A percentile compares a stretch with the other conserved stretches of the same genome.
Evolutionary conservation across 768 basidiomycete genomes (phyloP).

Genomic region (Lentinula raphanica): DNA sequence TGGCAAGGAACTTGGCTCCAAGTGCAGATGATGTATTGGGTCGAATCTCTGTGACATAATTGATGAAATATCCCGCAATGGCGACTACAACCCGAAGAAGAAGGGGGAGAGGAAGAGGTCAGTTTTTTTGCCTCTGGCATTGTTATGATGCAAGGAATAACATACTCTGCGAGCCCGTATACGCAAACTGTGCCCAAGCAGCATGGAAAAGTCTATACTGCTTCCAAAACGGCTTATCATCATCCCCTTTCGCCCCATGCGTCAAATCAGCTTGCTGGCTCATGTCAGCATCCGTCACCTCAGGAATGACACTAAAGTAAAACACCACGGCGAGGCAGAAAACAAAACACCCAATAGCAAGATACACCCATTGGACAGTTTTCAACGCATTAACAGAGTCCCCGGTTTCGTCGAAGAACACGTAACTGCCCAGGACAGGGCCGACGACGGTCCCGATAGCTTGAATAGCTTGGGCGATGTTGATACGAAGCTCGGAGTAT

Average conservation of each 20-base stretch:
- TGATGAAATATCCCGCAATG: slow-evolving; percentile 29
- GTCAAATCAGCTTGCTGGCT: slow-evolving; percentile 28
- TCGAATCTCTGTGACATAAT: slow-evolving; percentile 27
- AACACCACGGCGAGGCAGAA: slow-evolving; percentile 27
- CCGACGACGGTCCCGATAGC: slow-evolving; percentile 28
- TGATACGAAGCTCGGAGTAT: slow-evolving; percentile 28
- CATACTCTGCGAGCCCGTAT: slow-evolving; percentile 23
- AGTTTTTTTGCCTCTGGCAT: neutral
- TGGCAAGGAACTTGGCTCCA: slow-evolving; percentile 27
- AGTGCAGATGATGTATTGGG: slow-evolving; percentile 17
- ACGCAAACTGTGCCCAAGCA: slow-evolving; percentile 28
- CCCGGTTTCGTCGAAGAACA: slow-evolving; percentile 28
- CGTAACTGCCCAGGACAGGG: slow-evolving; percentile 28
- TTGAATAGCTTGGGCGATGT: slow-evolving; percentile 29
- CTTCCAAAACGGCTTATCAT: slow-evolving; percentile 22
- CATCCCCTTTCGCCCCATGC: slow-evolving; percentile 21
- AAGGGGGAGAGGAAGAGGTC: too few species aligned
- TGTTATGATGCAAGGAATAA: neutral
- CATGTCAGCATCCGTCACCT: slow-evolving; percentile 32
- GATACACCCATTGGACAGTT: slow-evolving; percentile 30
- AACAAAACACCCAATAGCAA: slow-evolving; percentile 26
- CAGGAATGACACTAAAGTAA: slow-evolving; percentile 28
- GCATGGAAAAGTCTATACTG: slow-evolving; percentile 28
- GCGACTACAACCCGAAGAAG: slow-evolving; percentile 20
- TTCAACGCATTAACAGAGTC: slow-evolving; percentile 25